These are phyloP conservation scores for Hortaea werneckii DNA, from an alignment of 2,329 filamentous ascomycete genomes.

Conservation along the genomic window DNA sequence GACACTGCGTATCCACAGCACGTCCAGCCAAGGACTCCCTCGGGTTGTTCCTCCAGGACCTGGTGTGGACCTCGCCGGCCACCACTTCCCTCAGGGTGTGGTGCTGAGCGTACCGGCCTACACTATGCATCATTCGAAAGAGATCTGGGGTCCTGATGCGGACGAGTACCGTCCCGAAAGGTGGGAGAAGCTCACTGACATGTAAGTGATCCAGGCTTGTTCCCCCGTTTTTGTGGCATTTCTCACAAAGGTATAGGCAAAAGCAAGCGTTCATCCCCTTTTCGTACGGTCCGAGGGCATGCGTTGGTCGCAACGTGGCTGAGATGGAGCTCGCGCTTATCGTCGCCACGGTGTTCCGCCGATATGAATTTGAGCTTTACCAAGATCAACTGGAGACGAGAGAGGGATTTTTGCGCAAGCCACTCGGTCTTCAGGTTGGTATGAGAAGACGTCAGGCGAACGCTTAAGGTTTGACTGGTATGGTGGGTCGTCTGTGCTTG, in stretches of 20 bases:
- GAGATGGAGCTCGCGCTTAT: slow-evolving; percentile 33
- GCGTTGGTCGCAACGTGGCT: slow-evolving; percentile 34
- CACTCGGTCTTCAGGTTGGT: slow-evolving; percentile 20
- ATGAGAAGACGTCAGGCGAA: slow-evolving; percentile 9
- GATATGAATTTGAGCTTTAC: slow-evolving; percentile 27
- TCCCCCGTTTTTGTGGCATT: neutral
- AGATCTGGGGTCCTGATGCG: slow-evolving; percentile 33
- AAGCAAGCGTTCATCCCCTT: slow-evolving; percentile 33
- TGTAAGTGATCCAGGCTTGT: slow-evolving; percentile 5
- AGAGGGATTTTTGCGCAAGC: slow-evolving; percentile 28
- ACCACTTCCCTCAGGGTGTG: slow-evolving; percentile 52
- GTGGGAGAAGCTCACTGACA: slow-evolving; percentile 30
- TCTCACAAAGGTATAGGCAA: slow-evolving; percentile 15
- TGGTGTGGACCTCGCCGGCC: slow-evolving; percentile 55
- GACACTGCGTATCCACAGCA: slow-evolving; percentile 76
- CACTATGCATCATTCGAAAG: slow-evolving; percentile 31
- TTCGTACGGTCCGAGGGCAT: slow-evolving; percentile 33
- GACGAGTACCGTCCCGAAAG: slow-evolving; percentile 31
- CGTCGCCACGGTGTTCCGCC: slow-evolving; percentile 26
- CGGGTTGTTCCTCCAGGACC: slow-evolving; percentile 56
- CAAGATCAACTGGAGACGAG: slow-evolving; percentile 24
- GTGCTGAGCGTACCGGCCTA: slow-evolving; percentile 32
- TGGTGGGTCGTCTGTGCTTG: neutral
- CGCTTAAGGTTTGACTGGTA: neutral
- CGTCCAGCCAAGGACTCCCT: slow-evolving; percentile 75